Evolutionary conservation across 371 early-diverging fungal genomes (phyloP), one percentile per base, ranked within the genome.

Genomic region (Mucor sp.): DNA sequence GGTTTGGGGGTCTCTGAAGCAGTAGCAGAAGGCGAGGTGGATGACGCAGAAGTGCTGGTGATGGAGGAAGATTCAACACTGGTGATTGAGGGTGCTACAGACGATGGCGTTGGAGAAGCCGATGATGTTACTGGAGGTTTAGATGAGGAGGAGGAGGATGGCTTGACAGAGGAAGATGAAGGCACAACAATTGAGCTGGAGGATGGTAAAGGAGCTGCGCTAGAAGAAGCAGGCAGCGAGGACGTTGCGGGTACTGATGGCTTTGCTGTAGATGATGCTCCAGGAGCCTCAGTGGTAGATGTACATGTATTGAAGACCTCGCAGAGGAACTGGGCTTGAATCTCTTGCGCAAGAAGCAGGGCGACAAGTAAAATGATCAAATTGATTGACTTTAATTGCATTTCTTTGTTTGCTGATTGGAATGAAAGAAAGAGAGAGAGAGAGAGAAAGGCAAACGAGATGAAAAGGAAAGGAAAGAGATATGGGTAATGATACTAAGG

Each of bases 81-180:
- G 17, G 8, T 32, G 27, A 2, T 21, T 0, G 28, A n/a, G 11
- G 44, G 12, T 12, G 62, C 15, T 27, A 15, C 19, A 12, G 44
- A 47, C 19, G 62, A 30, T 27, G 62, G 23, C 11, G 62, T 32
- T 28, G 62, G 32, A 17, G 30, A 32, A 19, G 33, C 21, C 7
- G 57, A 57, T 19, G 56, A 30, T 55, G 57, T 32, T 57, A 30
- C 50, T 56, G 39, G 68, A 60, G 50, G 48, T 41, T 41, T 33
- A 8, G 57, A 57, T 15, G 28, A 59, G 32, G n/a, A 57, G 35
- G 28, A 59, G 32, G n/a, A 57, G 35, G 39, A 17, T 23, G 43
- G 39, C 9, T 25, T 60, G 33, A 12, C 12, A n/a, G 41, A 30
- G 4, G 63, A 28, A 19, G 57, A 53, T 32, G 58, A 48, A 19